These are phyloP conservation scores for Podila epicladia DNA, from an alignment of 192 early-diverging fungal genomes.

Conservation along the genomic window DNA sequence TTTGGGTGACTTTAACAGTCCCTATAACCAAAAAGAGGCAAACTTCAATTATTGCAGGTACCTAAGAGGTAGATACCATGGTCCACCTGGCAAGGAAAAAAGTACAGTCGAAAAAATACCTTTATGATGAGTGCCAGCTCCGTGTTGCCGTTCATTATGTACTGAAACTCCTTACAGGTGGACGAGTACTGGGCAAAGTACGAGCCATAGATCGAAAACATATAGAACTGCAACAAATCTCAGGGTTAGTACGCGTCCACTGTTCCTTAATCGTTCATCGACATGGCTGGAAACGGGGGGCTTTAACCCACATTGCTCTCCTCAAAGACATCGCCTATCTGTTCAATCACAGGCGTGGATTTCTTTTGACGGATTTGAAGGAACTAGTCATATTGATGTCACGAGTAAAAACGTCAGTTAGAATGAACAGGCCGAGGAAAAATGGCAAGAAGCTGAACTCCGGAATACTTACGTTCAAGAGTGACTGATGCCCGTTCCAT, in stretches of 20 bases:
- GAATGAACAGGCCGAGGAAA: no score
- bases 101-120: neutral
- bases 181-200: slow-evolving; percentile 48
- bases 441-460: neutral
- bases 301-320: neutral
- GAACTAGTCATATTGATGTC: neutral
- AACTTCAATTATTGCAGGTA: neutral
- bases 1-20: slow-evolving; percentile 36
- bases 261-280: neutral
- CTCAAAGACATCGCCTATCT: slow-evolving; percentile 46
- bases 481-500: slow-evolving; percentile 44
- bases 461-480: slow-evolving; percentile 18
- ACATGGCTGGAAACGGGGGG: neutral
- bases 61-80: neutral
- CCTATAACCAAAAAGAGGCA: slow-evolving; percentile 3
- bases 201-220: slow-evolving; percentile 48
- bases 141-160: slow-evolving; percentile 20
- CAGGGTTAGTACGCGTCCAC: neutral
- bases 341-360: slow-evolving; percentile 15
- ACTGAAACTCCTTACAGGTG: slow-evolving; percentile 37
- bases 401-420: neutral
- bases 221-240: slow-evolving; percentile 26
- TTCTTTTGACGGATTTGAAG: slow-evolving; percentile 37
- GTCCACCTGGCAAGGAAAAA: neutral
- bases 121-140: slow-evolving; percentile 34